phyloP scores from a whole-genome alignment of 441 rosid genomes.

The Flueggea neowawraea region DNA sequence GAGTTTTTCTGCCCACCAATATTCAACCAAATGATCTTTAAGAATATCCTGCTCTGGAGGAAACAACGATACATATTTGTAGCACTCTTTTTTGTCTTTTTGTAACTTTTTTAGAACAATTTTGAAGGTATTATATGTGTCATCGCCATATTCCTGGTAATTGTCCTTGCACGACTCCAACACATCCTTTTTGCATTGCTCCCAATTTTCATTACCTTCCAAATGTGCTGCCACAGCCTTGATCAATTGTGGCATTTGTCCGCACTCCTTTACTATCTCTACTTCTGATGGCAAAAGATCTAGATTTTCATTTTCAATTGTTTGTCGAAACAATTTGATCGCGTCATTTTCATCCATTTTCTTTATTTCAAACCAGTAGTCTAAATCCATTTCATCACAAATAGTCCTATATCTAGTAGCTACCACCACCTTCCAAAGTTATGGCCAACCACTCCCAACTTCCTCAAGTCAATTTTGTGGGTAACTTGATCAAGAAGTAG shows the following conservation, averaged over 20 bases:
- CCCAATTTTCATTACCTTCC: conserved; percentile 8
- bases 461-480: conserved; percentile 15
- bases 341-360: conserved; percentile 25
- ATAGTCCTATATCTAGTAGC: conserved; percentile 21
- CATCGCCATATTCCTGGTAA: neutral
- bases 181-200: neutral
- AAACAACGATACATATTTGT: conserved; percentile 31
- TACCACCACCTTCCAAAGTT: conserved; percentile 35
- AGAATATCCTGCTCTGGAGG: conserved; percentile 29
- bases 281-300: conserved; percentile 15
- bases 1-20: conserved; percentile 38
- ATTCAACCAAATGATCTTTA: conserved; percentile 36
- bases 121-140: conserved; percentile 23
- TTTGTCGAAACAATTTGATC: conserved; percentile 25
- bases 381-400: conserved; percentile 19
- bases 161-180: neutral
- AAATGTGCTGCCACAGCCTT: conserved; percentile 30
- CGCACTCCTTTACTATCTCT: conserved; percentile 33
- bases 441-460: conserved; percentile 18
- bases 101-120: conserved; percentile 23
- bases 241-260: conserved; percentile 29
- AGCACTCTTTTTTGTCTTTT: conserved; percentile 19
- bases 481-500: conserved; percentile 30
- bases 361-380: conserved; percentile 21
- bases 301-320: conserved; percentile 15